These are phyloP conservation scores for Podosphaera xanthii DNA, from an alignment of 2,329 filamentous ascomycete genomes.

Conservation along the genomic window DNA sequence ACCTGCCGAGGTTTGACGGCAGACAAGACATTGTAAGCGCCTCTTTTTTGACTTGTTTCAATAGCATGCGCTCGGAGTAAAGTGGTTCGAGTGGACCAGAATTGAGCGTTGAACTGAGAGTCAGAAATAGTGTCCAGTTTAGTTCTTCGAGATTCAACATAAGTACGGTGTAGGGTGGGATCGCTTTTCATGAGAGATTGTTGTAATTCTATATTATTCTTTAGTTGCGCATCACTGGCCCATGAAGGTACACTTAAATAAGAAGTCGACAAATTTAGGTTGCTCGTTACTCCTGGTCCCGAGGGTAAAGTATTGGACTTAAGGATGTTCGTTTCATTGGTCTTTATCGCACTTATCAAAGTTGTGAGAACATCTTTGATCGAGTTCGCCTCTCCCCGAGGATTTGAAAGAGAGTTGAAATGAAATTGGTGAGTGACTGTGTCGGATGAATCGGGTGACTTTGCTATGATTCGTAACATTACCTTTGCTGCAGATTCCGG, in stretches of 20 bases:
- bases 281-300: constrained; percentile 49
- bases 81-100: constrained; percentile 79
- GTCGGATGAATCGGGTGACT: constrained; percentile 32
- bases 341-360: constrained; percentile 37
- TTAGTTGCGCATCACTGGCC: constrained; percentile 64
- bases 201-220: constrained; percentile 60
- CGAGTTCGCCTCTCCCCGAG: constrained; percentile 61
- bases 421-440: constrained; percentile 62
- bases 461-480: constrained; percentile 78
- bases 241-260: constrained; percentile 33
- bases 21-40: constrained; percentile 82
- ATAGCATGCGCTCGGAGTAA: constrained; percentile 77
- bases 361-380: constrained; percentile 65
- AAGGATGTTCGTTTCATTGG: constrained; percentile 17
- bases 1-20: constrained; percentile 63
- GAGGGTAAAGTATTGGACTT: constrained; percentile 17
- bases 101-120: constrained; percentile 68
- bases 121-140: constrained; percentile 70
- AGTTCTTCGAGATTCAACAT: constrained; percentile 60
- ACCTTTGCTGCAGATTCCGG: constrained; percentile 73
- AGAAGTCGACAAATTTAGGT: constrained; percentile 39
- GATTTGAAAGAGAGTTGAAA: constrained; percentile 57
- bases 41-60: constrained; percentile 64
- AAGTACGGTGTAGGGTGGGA: constrained; percentile 52
- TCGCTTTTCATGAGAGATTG: constrained; percentile 73